Evolutionary conservation across 495 filamentous ascomycete species (phyloP), one percentile per base, ranked within the genome.

Genomic region (Lasiosphaeris hirsuta): DNA sequence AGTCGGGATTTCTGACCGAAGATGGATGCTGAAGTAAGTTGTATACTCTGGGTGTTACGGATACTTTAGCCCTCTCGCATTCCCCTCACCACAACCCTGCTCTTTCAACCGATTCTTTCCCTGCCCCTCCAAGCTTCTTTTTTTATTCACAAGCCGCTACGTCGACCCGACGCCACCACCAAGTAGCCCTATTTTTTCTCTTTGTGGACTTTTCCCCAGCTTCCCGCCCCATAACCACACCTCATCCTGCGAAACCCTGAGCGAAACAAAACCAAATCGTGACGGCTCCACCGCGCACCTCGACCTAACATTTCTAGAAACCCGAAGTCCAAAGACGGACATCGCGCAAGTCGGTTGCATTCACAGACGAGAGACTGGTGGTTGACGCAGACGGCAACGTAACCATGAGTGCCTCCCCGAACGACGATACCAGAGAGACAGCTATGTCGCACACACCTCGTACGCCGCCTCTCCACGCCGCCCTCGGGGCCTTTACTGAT

Each of bases 361-460:
- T 96, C 72, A 90, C 84, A 66, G 89, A 92, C 73, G 89, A 87
- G 59, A 78, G 87, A 49, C 84, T 88, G 58, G 86, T 95, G 64
- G 90, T 95, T 63, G 87, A 93, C 75, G 82, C 83, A 67, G 88
- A 94, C 78, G 92, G 92, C 55, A 81, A 84, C 72, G 82, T 96
- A 56, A 89, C 82, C 70, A 79, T 77, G 73, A 71, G 78, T 62
- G 69, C 75, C 57, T 85, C 91, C 61, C 72, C 76, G n/a, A 76
- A 80, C 69, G 82, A 82, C 54, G 78, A 81, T 34, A 76, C 80
- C 58, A 84, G 87, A 67, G 86, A 90, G 70, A 86, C 84, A 56
- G 89, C 87, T 49, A 77, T 85, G 69, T 86, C 84, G 63, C 86
- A 90, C 69, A 77, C 84, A 59, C 69, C 80, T 40, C 81, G 86